Conservation (phyloP, 192 early-diverging fungal species). For the Gaertneriomyces semiglobifer region DNA sequence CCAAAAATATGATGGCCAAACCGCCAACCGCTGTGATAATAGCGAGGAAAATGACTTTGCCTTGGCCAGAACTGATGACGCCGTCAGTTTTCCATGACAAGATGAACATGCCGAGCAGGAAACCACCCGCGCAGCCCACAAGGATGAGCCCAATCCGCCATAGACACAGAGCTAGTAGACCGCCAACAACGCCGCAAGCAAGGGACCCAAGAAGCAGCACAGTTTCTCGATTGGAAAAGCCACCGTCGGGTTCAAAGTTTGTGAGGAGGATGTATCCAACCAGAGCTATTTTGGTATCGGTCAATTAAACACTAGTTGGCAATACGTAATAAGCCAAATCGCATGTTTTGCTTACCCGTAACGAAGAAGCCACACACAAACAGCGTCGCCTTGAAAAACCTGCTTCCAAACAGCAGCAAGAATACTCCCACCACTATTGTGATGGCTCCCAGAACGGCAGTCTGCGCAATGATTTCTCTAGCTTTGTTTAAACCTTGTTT, state of each 20-base stretch:
- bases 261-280: slow-evolving; percentile 28
- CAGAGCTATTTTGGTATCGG: neutral
- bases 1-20: slow-evolving; percentile 21
- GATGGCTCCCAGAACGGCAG: slow-evolving; percentile 22
- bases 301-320: neutral
- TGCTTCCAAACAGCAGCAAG: slow-evolving; percentile 25
- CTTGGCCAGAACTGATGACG: slow-evolving; percentile 6
- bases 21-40: slow-evolving; percentile 9
- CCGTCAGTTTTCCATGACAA: slow-evolving; percentile 28
- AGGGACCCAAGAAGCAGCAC: slow-evolving; percentile 31
- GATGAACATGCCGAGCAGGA: slow-evolving; percentile 29
- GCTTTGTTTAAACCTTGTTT: neutral
- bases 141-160: slow-evolving; percentile 30
- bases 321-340: neutral
- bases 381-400: slow-evolving; percentile 26
- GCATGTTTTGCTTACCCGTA: slow-evolving; percentile 7
- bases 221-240: slow-evolving; percentile 19
- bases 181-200: slow-evolving; percentile 32
- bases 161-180: slow-evolving; percentile 26
- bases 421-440: slow-evolving; percentile 26
- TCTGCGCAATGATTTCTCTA: slow-evolving; percentile 11
- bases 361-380: slow-evolving; percentile 33
- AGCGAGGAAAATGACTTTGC: slow-evolving; percentile 31
- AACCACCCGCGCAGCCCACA: slow-evolving; percentile 31
- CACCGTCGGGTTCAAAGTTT: slow-evolving; percentile 26